These are phyloP conservation scores for Carpinus fangiana DNA, from an alignment of 306 rosid species.

Conservation along the genomic window DNA sequence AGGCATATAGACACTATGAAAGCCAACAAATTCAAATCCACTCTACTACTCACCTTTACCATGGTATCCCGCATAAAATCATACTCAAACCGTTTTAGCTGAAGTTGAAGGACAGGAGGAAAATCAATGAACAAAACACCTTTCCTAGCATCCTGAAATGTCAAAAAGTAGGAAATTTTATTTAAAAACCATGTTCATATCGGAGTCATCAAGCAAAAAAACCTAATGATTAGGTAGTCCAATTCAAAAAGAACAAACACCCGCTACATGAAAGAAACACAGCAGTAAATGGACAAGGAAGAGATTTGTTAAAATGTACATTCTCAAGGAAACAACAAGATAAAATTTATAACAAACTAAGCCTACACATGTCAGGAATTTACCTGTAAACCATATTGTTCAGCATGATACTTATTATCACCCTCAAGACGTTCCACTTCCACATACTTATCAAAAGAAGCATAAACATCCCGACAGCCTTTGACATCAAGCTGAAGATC, in stretches of 20 bases:
- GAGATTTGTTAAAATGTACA: background rate
- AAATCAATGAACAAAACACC: conserved; percentile 94
- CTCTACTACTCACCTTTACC: conserved; percentile 77
- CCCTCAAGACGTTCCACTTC: conserved; percentile 94
- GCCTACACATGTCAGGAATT: background rate
- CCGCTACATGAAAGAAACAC: background rate
- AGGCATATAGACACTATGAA: background rate
- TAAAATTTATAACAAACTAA: background rate
- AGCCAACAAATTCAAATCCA: background rate
- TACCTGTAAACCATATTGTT: conserved; percentile 86
- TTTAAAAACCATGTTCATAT: background rate
- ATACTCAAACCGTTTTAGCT: conserved; percentile 87
- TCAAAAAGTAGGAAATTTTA: background rate
- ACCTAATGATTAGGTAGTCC: background rate
- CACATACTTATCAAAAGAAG: conserved; percentile 90
- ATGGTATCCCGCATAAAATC: conserved; percentile 84
- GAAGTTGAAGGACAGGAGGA: conserved; percentile 98
- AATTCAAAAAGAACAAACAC: conserved; percentile 1
- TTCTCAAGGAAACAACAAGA: background rate
- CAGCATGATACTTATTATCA: conserved; percentile 93
- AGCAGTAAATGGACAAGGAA: background rate
- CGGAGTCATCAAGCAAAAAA: background rate
- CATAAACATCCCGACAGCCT: conserved; percentile 92
- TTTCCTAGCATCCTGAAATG: conserved; percentile 85
- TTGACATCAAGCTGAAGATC: conserved; percentile 97